A percentile compares a stretch with the other conserved stretches of the same genome.
These are phyloP conservation scores for Colletotrichum phormii DNA, from an alignment of 2,329 filamentous ascomycete genomes.

Conservation along the genomic window DNA sequence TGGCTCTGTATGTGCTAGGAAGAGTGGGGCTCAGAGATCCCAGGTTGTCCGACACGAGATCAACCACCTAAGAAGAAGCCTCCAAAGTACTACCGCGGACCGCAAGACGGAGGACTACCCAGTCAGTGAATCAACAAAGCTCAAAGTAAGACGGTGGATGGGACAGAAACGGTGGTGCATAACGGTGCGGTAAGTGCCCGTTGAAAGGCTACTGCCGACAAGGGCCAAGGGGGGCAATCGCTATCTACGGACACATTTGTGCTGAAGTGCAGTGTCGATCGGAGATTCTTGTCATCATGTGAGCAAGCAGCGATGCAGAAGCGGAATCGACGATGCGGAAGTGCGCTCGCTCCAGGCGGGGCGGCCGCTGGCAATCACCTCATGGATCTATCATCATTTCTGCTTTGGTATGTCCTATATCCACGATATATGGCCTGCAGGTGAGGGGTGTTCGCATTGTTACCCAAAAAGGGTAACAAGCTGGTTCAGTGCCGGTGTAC, in stretches of 20 bases:
- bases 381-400: not conserved
- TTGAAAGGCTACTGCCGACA: not conserved
- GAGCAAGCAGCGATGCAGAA: constrained; percentile 17
- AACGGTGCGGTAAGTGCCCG: not conserved
- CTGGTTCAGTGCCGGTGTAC: not conserved
- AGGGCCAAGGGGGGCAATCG: not conserved
- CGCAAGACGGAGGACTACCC: not conserved
- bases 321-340: not conserved
- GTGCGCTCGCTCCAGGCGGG: not conserved
- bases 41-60: not conserved
- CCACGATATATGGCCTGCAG: not conserved
- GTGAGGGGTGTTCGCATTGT: not conserved
- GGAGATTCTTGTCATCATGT: constrained; percentile 10
- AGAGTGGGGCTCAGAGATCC: not conserved
- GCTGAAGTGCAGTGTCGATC: constrained; percentile 12
- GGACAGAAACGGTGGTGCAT: constrained; percentile 25
- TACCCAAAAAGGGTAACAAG: constrained; percentile 4
- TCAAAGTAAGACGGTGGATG: not conserved
- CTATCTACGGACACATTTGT: not conserved
- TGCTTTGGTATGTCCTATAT: not conserved
- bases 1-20: not conserved
- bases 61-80: not conserved
- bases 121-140: not conserved
- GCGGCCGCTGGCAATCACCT: not conserved
- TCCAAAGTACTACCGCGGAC: not conserved